A percentile compares a stretch with the other conserved stretches of the same genome.
These are phyloP conservation scores for Pisolithus tinctorius DNA, from an alignment of 768 basidiomycete genomes.

Conservation along the genomic window DNA sequence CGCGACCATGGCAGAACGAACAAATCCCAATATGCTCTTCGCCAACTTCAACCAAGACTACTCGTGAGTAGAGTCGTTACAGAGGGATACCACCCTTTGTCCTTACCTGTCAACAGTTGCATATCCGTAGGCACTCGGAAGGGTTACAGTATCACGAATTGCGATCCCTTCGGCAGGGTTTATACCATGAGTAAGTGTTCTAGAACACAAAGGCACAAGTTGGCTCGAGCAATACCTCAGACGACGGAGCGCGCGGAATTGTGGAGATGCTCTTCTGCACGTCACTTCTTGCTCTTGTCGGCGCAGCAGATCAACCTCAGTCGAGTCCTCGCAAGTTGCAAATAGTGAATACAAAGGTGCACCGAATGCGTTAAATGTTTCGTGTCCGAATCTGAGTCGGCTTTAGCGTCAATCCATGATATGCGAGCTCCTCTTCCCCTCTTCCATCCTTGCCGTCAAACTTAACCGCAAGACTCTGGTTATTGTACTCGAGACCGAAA, in stretches of 20 bases:
- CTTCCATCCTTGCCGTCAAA: slow-evolving; percentile 95
- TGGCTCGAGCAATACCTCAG: slow-evolving; percentile 32
- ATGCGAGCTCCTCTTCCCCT: slow-evolving; percentile 96
- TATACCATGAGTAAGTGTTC: slow-evolving; percentile 81
- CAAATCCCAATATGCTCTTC: slow-evolving; percentile 58
- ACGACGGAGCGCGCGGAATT: slow-evolving; percentile 90
- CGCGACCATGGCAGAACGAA: slow-evolving; percentile 30
- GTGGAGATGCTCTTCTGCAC: slow-evolving; percentile 99
- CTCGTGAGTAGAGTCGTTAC: slow-evolving; percentile 47
- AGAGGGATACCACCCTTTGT: not conserved
- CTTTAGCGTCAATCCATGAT: slow-evolving; percentile 92
- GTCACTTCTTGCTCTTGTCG: slow-evolving; percentile 93
- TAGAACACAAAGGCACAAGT: not conserved
- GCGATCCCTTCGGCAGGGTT: slow-evolving; percentile 94
- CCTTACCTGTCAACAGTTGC: slow-evolving; percentile 42
- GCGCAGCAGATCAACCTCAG: slow-evolving; percentile 87
- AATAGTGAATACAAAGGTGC: slow-evolving; percentile 97
- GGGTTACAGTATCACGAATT: slow-evolving; percentile 96
- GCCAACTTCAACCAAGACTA: slow-evolving; percentile 99
- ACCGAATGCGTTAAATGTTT: slow-evolving; percentile 12
- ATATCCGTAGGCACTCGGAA: slow-evolving; percentile 92
- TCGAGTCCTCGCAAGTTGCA: slow-evolving; percentile 91
- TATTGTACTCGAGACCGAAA: slow-evolving; percentile 93
- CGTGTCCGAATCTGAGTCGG: not conserved
- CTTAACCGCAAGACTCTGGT: slow-evolving; percentile 95